A percentile compares a stretch with the other conserved stretches of the same genome.
These are phyloP conservation scores for Sporothrix pseudoabietina DNA, from an alignment of 2,329 filamentous ascomycete species.

Conservation along the genomic window DNA sequence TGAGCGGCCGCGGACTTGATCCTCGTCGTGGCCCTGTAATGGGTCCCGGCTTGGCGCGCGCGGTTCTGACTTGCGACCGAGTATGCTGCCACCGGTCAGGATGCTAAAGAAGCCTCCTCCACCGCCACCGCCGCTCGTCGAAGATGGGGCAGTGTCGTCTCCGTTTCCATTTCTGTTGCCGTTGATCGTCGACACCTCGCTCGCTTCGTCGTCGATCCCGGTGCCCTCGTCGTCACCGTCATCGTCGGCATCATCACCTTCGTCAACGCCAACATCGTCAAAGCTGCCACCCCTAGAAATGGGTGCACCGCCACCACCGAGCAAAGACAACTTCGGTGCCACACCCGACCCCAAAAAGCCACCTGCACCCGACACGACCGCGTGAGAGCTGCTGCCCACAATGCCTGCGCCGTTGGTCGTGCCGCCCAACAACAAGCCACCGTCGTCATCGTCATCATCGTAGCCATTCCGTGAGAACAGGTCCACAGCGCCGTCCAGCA, in stretches of 20 bases:
- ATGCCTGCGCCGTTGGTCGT: slow-evolving; percentile 26
- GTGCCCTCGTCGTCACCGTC: slow-evolving; percentile 30
- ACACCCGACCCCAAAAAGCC: slow-evolving; percentile 26
- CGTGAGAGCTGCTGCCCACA: slow-evolving; percentile 30
- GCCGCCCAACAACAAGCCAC: slow-evolving; percentile 19
- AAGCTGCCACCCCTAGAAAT: neutral
- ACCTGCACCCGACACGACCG: slow-evolving; percentile 41
- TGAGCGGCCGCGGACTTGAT: slow-evolving; percentile 27
- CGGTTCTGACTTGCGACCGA: slow-evolving; percentile 37
- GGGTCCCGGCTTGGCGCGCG: slow-evolving; percentile 45
- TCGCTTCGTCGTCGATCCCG: slow-evolving; percentile 46
- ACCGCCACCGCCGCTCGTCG: slow-evolving; percentile 32
- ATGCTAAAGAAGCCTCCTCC: slow-evolving; percentile 63
- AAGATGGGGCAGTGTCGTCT: neutral
- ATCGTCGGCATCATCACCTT: slow-evolving; percentile 45
- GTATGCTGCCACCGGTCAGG: slow-evolving; percentile 64
- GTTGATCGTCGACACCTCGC: slow-evolving; percentile 37
- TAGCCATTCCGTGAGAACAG: slow-evolving; percentile 43
- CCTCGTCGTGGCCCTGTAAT: neutral
- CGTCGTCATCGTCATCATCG: slow-evolving; percentile 32
- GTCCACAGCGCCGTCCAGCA: slow-evolving; percentile 65
- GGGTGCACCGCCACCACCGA: slow-evolving; percentile 40
- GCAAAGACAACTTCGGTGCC: slow-evolving; percentile 29
- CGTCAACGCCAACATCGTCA: slow-evolving; percentile 3
- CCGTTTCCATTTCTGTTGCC: slow-evolving; percentile 14